These are phyloP conservation scores for Pyrenochaeta sp. DNA, from an alignment of 2,329 filamentous ascomycete species.

Conservation along the genomic window DNA sequence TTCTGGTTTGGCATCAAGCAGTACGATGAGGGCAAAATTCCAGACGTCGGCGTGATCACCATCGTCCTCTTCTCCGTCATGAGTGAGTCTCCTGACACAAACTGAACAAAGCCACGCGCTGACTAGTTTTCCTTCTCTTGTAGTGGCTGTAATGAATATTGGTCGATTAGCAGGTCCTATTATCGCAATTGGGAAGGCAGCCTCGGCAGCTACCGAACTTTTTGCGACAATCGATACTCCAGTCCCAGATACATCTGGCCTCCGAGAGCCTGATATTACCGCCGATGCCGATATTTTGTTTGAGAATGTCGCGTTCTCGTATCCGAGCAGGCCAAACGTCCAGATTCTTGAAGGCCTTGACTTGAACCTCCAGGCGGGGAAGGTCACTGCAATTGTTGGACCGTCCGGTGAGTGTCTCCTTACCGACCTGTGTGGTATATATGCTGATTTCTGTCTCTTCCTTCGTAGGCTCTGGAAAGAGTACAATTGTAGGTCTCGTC, in stretches of 20 bases:
- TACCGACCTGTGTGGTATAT: neutral
- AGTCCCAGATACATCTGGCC: slow-evolving; percentile 37
- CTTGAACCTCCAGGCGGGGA: slow-evolving; percentile 68
- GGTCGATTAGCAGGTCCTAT: slow-evolving; percentile 41
- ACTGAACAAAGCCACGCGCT: neutral
- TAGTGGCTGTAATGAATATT: slow-evolving; percentile 43
- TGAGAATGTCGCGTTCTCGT: slow-evolving; percentile 47
- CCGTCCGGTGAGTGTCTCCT: slow-evolving; percentile 57
- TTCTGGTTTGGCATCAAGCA: slow-evolving; percentile 52
- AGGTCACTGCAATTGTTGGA: slow-evolving; percentile 77
- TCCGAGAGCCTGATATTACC: slow-evolving; percentile 46
- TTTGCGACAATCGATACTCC: slow-evolving; percentile 48
- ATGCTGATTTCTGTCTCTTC: neutral
- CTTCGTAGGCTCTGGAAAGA: slow-evolving; percentile 71
- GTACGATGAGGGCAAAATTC: slow-evolving; percentile 39
- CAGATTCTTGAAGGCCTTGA: slow-evolving; percentile 69
- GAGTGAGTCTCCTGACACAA: slow-evolving; percentile 11
- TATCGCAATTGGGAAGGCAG: slow-evolving; percentile 46
- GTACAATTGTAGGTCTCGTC: slow-evolving; percentile 74
- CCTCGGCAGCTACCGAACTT: slow-evolving; percentile 45
- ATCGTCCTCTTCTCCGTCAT: slow-evolving; percentile 52
- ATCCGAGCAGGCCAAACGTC: slow-evolving; percentile 64
- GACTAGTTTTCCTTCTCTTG: neutral
- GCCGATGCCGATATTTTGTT: slow-evolving; percentile 46
- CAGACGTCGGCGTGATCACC: slow-evolving; percentile 43